Conservation (phyloP, 2,329 filamentous ascomycete genomes). For the Botryosphaeria dothidea region DNA sequence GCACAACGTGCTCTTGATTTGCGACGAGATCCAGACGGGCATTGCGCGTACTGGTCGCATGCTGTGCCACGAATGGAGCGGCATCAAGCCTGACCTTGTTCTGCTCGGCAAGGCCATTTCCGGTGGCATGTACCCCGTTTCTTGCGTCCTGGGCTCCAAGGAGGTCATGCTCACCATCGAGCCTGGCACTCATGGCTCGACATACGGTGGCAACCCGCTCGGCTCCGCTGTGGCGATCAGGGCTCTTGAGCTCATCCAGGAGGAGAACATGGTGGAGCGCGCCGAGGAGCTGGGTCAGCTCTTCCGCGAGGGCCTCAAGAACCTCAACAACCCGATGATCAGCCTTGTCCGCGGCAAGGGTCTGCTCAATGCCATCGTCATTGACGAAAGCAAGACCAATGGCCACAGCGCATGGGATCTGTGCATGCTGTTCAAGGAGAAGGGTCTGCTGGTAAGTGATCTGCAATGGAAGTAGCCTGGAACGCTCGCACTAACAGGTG, state of each 20-base stretch:
- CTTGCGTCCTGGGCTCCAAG: constrained; percentile 81
- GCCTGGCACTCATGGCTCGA: constrained; percentile 94
- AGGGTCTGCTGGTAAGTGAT: constrained; percentile 79
- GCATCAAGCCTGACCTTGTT: constrained; percentile 92
- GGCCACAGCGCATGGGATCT: constrained; percentile 94
- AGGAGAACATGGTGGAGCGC: constrained; percentile 82
- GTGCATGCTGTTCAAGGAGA: constrained; percentile 92
- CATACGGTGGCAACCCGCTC: constrained; percentile 96
- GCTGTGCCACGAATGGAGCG: constrained; percentile 91
- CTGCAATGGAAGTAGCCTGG: background rate
- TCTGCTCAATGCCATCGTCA: constrained; percentile 91
- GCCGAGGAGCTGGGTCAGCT: constrained; percentile 78
- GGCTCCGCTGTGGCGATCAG: constrained; percentile 95
- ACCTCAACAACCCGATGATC: constrained; percentile 79
- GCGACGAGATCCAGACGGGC: constrained; percentile 97
- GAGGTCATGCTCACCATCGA: constrained; percentile 96
- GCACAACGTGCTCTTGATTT: constrained; percentile 94
- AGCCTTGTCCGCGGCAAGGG: constrained; percentile 86
- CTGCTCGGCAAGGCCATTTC: constrained; percentile 97
- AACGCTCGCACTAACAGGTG: constrained; percentile 1
- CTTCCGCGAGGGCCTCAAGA: constrained; percentile 76
- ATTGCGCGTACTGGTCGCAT: constrained; percentile 94
- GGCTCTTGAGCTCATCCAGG: constrained; percentile 88
- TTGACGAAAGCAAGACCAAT: constrained; percentile 83
- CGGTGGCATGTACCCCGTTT: constrained; percentile 98